These are phyloP conservation scores for Prunus campanulata DNA, from an alignment of 306 rosid genomes.

Conservation along the genomic window DNA sequence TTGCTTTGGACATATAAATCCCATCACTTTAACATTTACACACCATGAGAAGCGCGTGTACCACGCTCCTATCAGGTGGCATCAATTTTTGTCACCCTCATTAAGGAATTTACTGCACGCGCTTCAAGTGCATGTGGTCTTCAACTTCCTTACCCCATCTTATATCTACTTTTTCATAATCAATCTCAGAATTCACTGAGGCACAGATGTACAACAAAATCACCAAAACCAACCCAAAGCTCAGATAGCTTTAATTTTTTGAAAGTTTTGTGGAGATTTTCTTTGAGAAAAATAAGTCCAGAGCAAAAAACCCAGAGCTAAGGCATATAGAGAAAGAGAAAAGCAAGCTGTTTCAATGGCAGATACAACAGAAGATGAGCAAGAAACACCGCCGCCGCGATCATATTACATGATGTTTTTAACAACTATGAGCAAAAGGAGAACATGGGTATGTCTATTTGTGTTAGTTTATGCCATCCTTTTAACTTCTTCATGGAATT, in stretches of 20 bases:
- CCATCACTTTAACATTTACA: neutral
- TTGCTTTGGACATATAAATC: neutral
- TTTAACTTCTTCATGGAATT: slow-evolving; percentile 60
- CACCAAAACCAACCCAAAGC: neutral
- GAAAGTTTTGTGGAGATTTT: neutral
- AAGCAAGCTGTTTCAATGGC: slow-evolving; percentile 31
- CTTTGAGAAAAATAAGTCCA: neutral
- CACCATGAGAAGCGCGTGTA: neutral
- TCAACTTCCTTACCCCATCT: neutral
- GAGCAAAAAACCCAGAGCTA: neutral
- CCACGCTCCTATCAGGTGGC: neutral
- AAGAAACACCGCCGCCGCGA: slow-evolving; percentile 30
- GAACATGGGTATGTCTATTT: slow-evolving; percentile 73
- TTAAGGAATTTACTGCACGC: neutral
- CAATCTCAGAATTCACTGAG: neutral
- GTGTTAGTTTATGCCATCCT: slow-evolving; percentile 55
- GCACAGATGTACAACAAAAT: neutral
- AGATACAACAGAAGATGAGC: slow-evolving; percentile 31
- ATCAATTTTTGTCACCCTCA: neutral
- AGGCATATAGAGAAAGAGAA: neutral
- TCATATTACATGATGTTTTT: slow-evolving; percentile 44
- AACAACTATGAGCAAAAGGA: slow-evolving; percentile 69
- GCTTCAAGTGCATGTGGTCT: neutral
- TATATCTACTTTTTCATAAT: neutral
- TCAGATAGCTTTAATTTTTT: neutral